Base-by-base conservation (phyloP, 1,139 yeast species). In the Suhomyces bribrorum region DNA sequence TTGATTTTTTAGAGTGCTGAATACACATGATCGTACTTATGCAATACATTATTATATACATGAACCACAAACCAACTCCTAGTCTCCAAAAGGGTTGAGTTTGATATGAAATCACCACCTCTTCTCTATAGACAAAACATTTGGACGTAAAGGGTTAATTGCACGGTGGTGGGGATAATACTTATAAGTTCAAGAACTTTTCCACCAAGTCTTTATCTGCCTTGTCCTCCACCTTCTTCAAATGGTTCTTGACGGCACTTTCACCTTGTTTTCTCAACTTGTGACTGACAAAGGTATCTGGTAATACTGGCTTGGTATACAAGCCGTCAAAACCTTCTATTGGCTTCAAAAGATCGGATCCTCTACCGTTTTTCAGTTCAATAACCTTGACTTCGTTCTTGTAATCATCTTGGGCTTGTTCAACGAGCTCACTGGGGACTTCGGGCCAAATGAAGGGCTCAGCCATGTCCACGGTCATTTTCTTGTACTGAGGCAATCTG, bases 361-460 rank as follows among this genome's bases (percentile, higher is more conserved):
- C 95, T n/a, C 41, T 37, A 7, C 63, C 60, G 46, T 55, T 57
- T 46, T 61, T 62, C 38, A 52, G 51, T 33, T 56, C 58, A 33
- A 64, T 54, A 7, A 60, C 57, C 30, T 57, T 56, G 32, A 57
- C 49, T 49, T 62, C 66, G 44, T 61, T 58, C 14, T 56, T 57
- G 36, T 49, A 50, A 34, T 56, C 55, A 25, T 51, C 31, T 23
- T 52, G 49, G 23, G 64, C 53, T 22, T 45, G 47, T 16, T 57
- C 62, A 30, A 58, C 59, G 33, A 57, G 37, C 15, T 51, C 60
- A 20, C 49, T 47, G 2, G 75, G 66, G 51, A 82, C 81, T 34
- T 76, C 83, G 3, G 97, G 97, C 97, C 97, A 90, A 35, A 89
- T 75, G 57, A 90, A 90, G 14, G 97, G 97, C 48, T 88, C 88